Base-by-base conservation (phyloP, 2,329 filamentous ascomycete species). In the Pseudogymnoascus sp. region DNA sequence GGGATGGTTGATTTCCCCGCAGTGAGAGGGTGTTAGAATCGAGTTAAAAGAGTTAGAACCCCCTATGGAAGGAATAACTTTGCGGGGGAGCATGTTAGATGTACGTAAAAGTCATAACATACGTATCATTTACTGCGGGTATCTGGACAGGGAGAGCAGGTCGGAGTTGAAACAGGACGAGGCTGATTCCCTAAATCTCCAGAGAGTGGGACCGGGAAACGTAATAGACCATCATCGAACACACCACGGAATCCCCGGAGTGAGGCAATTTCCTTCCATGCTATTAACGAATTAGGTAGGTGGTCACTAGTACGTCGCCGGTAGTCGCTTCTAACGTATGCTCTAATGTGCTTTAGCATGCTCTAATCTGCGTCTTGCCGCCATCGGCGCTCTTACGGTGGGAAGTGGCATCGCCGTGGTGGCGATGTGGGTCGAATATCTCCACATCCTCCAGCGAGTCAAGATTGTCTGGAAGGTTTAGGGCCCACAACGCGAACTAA, bases 231-330 rank as follows among this genome's bases (percentile, higher is more conserved):
- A 53, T 53, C 28, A 53, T 53, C 28, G 15, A 53, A 47, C 41
- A 14, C 47, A 33, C 47, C 47, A 53, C 47, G 28, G 47, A 53
- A 18, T 9, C n/a, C n/a, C 47, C 47, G 28, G 47, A 18, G 47
- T 53, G 47, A 53, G 47, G 47, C 47, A 53, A 53, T 53, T 53
- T 53, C 9, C 43, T 53, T 53, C 47, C 47, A 53, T 53, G 28
- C 47, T 53, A 53, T 35, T 5, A 53, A 53, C 28, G 28, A 53
- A 53, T 20, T 18, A 53, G 28, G 47, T 53, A 53, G 28, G 47
- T 53, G 47, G 28, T 8, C n/a, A 18, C 47, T 33, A 6, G 28
- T 33, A 33, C 6, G 28, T 33, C 28, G n/a, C 47, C 47, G 28
- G 47, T 53, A 53, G 47, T 53, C 28, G n/a, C 3, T 33, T 33